Conservation (phyloP, 257 asterid genomes). For the Primulina eburnea region DNA sequence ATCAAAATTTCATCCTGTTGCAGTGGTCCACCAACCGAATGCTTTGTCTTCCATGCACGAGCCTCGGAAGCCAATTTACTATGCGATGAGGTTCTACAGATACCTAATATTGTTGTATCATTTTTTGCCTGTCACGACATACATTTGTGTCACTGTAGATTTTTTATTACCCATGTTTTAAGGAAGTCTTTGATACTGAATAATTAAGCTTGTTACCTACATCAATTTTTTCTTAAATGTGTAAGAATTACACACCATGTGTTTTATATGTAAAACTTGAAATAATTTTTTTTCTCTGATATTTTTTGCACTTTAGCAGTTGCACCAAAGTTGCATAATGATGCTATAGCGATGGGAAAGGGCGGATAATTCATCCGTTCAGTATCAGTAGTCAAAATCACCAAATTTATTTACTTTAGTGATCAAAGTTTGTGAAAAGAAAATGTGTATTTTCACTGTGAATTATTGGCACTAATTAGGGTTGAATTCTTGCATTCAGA, state of each 20-base stretch:
- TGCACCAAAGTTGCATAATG: background rate
- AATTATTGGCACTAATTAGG: background rate
- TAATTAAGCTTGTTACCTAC: background rate
- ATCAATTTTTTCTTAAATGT: background rate
- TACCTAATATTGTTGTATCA: conserved; percentile 9
- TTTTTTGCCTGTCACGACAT: conserved; percentile 3
- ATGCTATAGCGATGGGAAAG: no score
- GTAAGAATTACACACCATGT: background rate
- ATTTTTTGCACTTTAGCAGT: conserved; percentile 10
- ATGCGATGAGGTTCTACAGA: conserved; percentile 48
- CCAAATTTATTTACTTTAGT: no score
- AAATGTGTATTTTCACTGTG: no score
- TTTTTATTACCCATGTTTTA: background rate
- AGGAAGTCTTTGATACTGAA: background rate
- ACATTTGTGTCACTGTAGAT: conserved; percentile 15
- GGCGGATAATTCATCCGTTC: no score
- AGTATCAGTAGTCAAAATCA: no score
- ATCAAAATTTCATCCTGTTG: conserved; percentile 25
- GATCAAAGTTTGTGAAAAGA: no score
- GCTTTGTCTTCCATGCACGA: conserved; percentile 86
- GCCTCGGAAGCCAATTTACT: conserved; percentile 75
- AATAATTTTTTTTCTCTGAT: conserved; percentile 13
- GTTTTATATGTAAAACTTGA: background rate
- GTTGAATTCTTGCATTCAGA: background rate
- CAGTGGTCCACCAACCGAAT: conserved; percentile 98